Evolutionary conservation across 148 eudicot species (phyloP).

Genomic region (Fagopyrum esculentum): DNA sequence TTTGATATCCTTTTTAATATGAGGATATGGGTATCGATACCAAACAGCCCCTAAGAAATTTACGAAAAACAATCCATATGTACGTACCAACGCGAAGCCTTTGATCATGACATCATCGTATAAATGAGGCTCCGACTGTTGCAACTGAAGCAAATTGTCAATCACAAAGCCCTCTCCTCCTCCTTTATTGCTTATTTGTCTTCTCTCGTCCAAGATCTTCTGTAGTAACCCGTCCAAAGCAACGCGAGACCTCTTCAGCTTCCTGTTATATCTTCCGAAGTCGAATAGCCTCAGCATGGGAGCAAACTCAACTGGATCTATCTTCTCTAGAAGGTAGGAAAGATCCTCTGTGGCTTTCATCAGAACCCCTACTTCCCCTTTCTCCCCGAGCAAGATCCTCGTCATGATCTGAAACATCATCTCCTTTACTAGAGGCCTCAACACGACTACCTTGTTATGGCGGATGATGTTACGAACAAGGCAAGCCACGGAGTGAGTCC

Average conservation of each 20-base stretch:
- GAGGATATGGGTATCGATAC: too few species aligned
- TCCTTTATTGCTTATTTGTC: not conserved
- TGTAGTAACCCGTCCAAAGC: slow-evolving; percentile 12
- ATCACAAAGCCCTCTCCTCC: not conserved
- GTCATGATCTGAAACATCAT: slow-evolving; percentile 17
- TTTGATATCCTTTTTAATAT: too few species aligned
- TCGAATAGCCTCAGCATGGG: slow-evolving; percentile 19
- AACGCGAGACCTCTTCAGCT: not conserved
- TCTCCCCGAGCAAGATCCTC: slow-evolving; percentile 22
- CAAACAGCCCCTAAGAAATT: not conserved
- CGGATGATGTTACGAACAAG: not conserved
- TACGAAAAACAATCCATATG: not conserved
- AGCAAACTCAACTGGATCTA: slow-evolving; percentile 20
- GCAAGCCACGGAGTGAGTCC: slow-evolving; percentile 13
- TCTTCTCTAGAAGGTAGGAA: not conserved
- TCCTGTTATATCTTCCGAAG: slow-evolving; percentile 10
- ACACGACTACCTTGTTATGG: slow-evolving; percentile 15
- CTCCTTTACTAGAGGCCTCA: slow-evolving; percentile 15
- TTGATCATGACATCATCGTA: slow-evolving; percentile 17
- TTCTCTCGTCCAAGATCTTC: slow-evolving; percentile 17
- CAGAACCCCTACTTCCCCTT: slow-evolving; percentile 13
- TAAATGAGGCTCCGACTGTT: slow-evolving; percentile 14
- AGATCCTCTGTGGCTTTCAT: slow-evolving; percentile 12
- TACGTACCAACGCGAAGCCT: slow-evolving; percentile 14
- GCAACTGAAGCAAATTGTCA: slow-evolving; percentile 19